Base-by-base conservation (phyloP, 257 asterid genomes). In the Mitragyna speciosa region DNA sequence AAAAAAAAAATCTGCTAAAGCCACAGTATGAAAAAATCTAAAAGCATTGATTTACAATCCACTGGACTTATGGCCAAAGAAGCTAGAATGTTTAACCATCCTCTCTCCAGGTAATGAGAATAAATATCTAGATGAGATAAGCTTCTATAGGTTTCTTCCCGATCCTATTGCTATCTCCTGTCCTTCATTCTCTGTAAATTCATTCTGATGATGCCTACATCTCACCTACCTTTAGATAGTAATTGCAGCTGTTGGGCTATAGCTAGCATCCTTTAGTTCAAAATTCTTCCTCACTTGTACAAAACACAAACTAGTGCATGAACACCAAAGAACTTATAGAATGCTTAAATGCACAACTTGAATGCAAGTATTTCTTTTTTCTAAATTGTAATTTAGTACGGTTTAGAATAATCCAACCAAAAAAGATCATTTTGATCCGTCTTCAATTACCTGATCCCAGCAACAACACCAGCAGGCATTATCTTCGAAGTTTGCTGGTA, bases 381-480 rank as follows among this genome's bases (percentile, higher is more conserved):
- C 33, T 14, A 24, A 24, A 58, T 33, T 79, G 28, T 12, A 43
- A n/a, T 67, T 49, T 19, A 26, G 63, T 10, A 78, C 22, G 39
- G 14, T 24, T 8, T 41, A 24, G 2, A n/a, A 10, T 12, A 41
- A 39, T 39, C 65, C 36, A 75, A n/a, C 12, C n/a, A 75, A 59
- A 45, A 59, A n/a, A 9, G 15, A 61, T 61, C 15, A n/a, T 10
- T 4, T 24, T 61, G 30, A 70, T 59, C 3, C n/a, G n/a, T 61
- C 76, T 65, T 31, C 30, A 73, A 68, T 83, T 90, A 94, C 99
- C 99, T 96, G 87, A 96, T 82, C 65, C 93, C 99, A 58, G 97
- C 97, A 87, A 96, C 92, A 19, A 94, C 45, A 68, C 98, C 99
- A 79, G 99, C 97, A 0, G 99, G 99, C 99, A 96, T 96, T 79